phyloP scores from a whole-genome alignment of 2,329 filamentous ascomycete species.

The Sporothrix inflata region DNA sequence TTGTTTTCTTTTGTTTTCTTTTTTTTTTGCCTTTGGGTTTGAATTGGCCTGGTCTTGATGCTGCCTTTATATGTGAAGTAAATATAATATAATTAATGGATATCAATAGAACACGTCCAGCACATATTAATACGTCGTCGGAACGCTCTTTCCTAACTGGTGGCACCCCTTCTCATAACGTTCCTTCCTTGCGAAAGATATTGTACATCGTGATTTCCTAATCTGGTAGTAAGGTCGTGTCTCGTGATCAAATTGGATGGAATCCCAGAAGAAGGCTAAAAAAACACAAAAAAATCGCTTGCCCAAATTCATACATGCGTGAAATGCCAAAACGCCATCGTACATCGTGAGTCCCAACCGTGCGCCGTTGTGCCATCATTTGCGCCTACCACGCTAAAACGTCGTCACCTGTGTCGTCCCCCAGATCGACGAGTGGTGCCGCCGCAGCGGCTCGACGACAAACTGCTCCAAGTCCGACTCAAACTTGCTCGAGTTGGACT shows the following conservation, averaged over 20 bases:
- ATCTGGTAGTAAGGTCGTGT: background rate
- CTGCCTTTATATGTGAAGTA: no score
- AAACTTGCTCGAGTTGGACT: conserved; percentile 29
- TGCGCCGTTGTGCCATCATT: background rate
- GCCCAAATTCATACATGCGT: background rate
- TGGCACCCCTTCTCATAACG: background rate
- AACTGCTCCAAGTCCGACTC: conserved; percentile 31
- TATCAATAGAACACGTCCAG: no score
- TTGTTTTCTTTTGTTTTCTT: background rate
- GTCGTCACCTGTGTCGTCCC: conserved; percentile 25
- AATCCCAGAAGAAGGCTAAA: background rate
- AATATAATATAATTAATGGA: no score
- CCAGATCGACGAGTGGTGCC: conserved; percentile 31
- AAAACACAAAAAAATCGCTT: background rate
- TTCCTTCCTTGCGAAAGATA: background rate
- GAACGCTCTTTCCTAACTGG: background rate
- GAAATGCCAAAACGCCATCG: background rate
- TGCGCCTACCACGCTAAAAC: conserved; percentile 12
- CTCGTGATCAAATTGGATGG: background rate
- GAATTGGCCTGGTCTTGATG: no score
- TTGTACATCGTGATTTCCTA: background rate
- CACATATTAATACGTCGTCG: background rate
- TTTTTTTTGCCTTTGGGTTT: background rate
- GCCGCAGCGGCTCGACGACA: conserved; percentile 32
- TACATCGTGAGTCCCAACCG: background rate